A percentile compares a stretch with the other conserved stretches of the same genome.
phyloP scores from a whole-genome alignment of 306 rosid genomes.

The Prunus dulcis region DNA sequence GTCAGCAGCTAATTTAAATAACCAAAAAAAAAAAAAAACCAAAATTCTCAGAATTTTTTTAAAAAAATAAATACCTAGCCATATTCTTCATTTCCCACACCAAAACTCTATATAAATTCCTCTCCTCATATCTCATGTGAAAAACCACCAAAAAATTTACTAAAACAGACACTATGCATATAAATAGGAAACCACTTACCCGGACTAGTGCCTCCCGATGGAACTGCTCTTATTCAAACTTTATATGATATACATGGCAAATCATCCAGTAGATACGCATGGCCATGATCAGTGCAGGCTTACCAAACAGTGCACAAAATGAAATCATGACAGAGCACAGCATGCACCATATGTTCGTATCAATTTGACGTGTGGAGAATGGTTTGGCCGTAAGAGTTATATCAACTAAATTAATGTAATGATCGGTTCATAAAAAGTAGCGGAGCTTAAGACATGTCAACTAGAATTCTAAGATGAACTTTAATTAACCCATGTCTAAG shows the following conservation, averaged over 20 bases:
- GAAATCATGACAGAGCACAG: neutral
- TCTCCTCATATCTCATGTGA: too few relatives aligned
- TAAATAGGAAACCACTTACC: too few relatives aligned
- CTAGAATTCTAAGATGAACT: neutral
- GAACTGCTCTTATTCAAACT: neutral
- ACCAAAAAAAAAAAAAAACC: too few relatives aligned
- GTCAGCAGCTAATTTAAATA: too few relatives aligned
- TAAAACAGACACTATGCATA: accelerated
- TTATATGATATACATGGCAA: neutral
- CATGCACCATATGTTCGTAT: neutral
- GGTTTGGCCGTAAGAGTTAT: neutral
- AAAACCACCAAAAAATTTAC: too few relatives aligned
- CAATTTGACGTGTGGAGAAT: neutral
- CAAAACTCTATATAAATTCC: too few relatives aligned
- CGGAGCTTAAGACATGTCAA: neutral
- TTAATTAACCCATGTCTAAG: too few relatives aligned
- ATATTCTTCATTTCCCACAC: too few relatives aligned
- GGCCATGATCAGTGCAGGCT: neutral
- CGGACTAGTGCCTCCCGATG: too few relatives aligned
- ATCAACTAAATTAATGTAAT: neutral
- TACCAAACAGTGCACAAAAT: slow-evolving; percentile 5
- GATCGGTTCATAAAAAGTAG: neutral
- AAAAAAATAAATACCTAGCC: too few relatives aligned
- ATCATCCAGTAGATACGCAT: neutral
- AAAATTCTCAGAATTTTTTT: too few relatives aligned